Evolutionary conservation across 2,329 filamentous ascomycete genomes (phyloP).

Genomic region (Gaeumannomyces sp.): DNA sequence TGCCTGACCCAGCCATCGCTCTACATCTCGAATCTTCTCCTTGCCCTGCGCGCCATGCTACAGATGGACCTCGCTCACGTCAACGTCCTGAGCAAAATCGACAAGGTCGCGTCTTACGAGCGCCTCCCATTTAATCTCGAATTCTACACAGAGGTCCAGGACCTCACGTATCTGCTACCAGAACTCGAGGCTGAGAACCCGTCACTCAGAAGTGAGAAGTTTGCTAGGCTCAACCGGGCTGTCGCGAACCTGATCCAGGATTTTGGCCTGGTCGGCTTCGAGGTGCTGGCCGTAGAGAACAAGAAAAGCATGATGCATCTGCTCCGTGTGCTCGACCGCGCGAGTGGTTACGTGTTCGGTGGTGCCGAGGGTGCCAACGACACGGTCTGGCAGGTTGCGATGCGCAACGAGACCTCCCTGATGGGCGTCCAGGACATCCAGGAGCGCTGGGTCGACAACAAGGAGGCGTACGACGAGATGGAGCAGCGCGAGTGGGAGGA

Average conservation of each 20-base stretch:
- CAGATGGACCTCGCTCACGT: conserved; percentile 96
- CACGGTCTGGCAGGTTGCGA: conserved; percentile 93
- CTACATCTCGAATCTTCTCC: conserved; percentile 88
- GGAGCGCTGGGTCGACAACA: conserved; percentile 89
- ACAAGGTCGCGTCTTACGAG: conserved; percentile 81
- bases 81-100: conserved; percentile 96
- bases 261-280: conserved; percentile 85
- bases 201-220: conserved; percentile 64
- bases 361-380: conserved; percentile 88
- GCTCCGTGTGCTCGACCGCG: conserved; percentile 81
- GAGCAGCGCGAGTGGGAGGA: conserved; percentile 72
- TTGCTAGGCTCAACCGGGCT: conserved; percentile 76
- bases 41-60: conserved; percentile 92
- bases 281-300: conserved; percentile 92
- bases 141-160: conserved; percentile 96
- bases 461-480: conserved; percentile 77
- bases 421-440: conserved; percentile 87
- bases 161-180: conserved; percentile 77
- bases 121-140: conserved; percentile 91
- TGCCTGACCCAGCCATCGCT: conserved; percentile 88
- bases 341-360: conserved; percentile 89
- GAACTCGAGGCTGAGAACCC: conserved; percentile 74
- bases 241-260: conserved; percentile 82
- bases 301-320: conserved; percentile 96
- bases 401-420: conserved; percentile 66